Percentiles rank a stretch among this genome's conserved stretches.
These are phyloP conservation scores for Zygoascus sp. DNA, from an alignment of 1,139 yeast genomes.

Conservation along the genomic window DNA sequence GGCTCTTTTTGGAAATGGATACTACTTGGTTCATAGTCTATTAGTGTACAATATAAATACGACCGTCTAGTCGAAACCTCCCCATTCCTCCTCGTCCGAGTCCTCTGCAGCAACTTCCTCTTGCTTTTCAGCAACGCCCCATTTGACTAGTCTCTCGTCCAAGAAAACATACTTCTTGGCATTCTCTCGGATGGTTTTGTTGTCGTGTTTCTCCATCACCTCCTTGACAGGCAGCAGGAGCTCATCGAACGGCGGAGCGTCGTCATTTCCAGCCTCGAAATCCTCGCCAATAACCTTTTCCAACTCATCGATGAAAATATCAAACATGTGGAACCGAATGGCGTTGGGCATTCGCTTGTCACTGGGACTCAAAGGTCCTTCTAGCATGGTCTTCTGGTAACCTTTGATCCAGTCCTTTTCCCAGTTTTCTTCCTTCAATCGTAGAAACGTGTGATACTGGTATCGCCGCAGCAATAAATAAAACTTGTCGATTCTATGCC, in stretches of 20 bases:
- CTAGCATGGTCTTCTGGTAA: slow-evolving; percentile 43
- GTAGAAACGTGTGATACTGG: slow-evolving; percentile 58
- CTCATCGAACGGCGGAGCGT: slow-evolving; percentile 48
- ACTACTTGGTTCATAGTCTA: too few relatives aligned
- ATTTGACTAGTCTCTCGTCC: slow-evolving; percentile 58
- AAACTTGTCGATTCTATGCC: slow-evolving; percentile 78
- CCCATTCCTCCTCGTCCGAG: slow-evolving; percentile 48
- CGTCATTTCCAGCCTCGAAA: slow-evolving; percentile 26
- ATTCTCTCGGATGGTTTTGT: slow-evolving; percentile 63
- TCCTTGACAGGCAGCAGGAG: slow-evolving; percentile 57
- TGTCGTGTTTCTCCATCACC: slow-evolving; percentile 47
- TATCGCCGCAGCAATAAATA: slow-evolving; percentile 76
- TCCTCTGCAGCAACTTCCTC: slow-evolving; percentile 35
- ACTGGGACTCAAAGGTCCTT: slow-evolving; percentile 33
- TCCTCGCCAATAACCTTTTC: slow-evolving; percentile 56
- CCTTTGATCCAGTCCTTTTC: slow-evolving; percentile 43
- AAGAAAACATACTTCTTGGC: slow-evolving; percentile 61
- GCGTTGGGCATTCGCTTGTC: slow-evolving; percentile 60
- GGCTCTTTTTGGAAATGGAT: background rate
- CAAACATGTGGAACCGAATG: slow-evolving; percentile 79
- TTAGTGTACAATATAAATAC: background rate
- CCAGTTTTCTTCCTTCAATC: slow-evolving; percentile 57
- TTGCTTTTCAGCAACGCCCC: slow-evolving; percentile 53
- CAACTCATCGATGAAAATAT: slow-evolving; percentile 79
- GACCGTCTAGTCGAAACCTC: slow-evolving; percentile 41